Conservation (phyloP, 176 grass and related monocot species). For the Bolboschoenus planiculmis region DNA sequence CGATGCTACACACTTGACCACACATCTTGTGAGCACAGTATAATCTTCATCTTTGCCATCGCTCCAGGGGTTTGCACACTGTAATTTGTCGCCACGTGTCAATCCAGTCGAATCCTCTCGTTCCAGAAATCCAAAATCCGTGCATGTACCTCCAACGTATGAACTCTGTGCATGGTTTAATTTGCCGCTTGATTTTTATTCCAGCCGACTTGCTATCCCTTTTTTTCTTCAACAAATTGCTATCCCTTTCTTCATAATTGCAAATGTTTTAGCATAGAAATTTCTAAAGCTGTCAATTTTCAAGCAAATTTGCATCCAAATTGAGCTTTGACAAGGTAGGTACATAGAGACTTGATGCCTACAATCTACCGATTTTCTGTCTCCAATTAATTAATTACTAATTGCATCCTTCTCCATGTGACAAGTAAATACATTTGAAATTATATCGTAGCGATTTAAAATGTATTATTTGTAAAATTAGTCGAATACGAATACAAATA, state of each 20-base stretch:
- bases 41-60: not conserved
- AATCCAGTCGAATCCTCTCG: too few relatives aligned
- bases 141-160: too few relatives aligned
- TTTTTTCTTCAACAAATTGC: not conserved
- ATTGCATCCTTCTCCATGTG: not conserved
- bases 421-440: not conserved
- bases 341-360: not conserved
- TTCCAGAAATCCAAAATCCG: too few relatives aligned
- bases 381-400: not conserved
- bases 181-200: too few relatives aligned
- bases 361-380: not conserved
- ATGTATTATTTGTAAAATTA: too few relatives aligned
- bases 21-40: not conserved
- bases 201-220: not conserved
- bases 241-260: not conserved
- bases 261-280: not conserved
- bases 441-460: too few relatives aligned
- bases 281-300: not conserved
- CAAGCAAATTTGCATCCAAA: not conserved
- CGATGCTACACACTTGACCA: not conserved
- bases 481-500: too few relatives aligned
- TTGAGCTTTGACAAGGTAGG: not conserved
- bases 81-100: too few relatives aligned
- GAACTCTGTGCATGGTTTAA: too few relatives aligned
- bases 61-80: too few relatives aligned